Evolutionary conservation across 495 filamentous ascomycete genomes (phyloP), one percentile per base, ranked within the genome.

Genomic region (Trichoderma parareesei): DNA sequence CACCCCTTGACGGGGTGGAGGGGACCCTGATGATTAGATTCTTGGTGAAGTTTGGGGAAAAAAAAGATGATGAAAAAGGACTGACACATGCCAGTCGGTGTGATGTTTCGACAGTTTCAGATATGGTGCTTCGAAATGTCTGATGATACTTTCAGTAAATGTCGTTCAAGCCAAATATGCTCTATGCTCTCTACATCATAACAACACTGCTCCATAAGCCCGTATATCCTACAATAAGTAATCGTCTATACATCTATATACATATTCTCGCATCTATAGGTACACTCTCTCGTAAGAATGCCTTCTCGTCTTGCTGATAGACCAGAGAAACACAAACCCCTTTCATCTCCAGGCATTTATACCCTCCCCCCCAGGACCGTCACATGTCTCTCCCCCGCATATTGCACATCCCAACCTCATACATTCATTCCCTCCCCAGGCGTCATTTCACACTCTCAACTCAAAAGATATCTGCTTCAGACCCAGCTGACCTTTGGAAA

Each of bases 331-430:
- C 11, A 16, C 13, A 48, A 48, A 48, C 44, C 18, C 46, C 2
- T 18, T 49, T 48, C n/a, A 7, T 3, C 5, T 6, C 7, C n/a
- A 27, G 7, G 18, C 46, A 2, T 18, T 18, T 18, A 11, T 41
- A 7, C n/a, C 9, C 9, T 8, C 6, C n/a, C 20, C 16, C 27
- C 27, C 27, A 2, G 16, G 2, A 20, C 16, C 46, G 20, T 49
- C 16, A 18, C n/a, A 9, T 49, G 46, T 49, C 46, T 49, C 46
- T 49, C n/a, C 46, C 46, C 46, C 46, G 46, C 46, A 49, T 49
- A 49, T 49, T 49, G 2, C 7, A 18, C 46, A 27, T 27, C 46
- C n/a, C 18, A 20, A 18, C 3, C 5, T 49, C 16, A 49, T 4
- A 9, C 18, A 49, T 49, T 18, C 18, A 49, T 49, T 18, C 46